Base-by-base conservation (phyloP, 768 basidiomycete species). In the Melanogaster broomeanus region DNA sequence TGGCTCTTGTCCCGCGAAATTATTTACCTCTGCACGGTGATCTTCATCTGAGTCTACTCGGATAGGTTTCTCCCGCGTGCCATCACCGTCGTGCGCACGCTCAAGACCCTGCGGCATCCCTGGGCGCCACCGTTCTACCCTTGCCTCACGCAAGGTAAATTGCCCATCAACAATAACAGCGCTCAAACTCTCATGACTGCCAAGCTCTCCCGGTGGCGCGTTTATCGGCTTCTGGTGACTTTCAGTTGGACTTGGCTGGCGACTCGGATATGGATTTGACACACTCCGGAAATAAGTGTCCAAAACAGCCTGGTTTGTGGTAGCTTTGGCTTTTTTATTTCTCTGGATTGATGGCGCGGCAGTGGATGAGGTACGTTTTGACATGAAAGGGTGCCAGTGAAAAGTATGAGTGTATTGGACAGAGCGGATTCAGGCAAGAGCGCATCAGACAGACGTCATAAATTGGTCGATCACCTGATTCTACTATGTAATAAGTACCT, bases 81-180 rank as follows among this genome's bases (percentile, higher is more conserved):
- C 52, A 71, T 72, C 68, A 53, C 64, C 22, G 10, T 42, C 22
- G 22, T 22, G 13, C 11, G 22, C n/a, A 15, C 35, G n/a, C 45
- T 55, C 49, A n/a, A n/a, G n/a, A 30, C 39, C 30, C 31, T 31
- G 41, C 0, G 21, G 27, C n/a, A 39, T 48, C 21, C 25, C 41
- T 25, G 41, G 41, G 41, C 22, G 15, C 22, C 25, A 28, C 6
- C 12, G 3, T 35, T 41, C 39, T 10, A 21, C 39, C 39, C 39
- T 24, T 15, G 41, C 6, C 16, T 16, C 15, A 11, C 25, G 41
- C 41, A 27, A 42, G 9, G 57, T 30, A 49, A 22, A 38, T 18
- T 51, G 21, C 28, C 39, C 31, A 25, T 56, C 49, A 42, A 22
- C 25, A 24, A 42, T 19, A 25, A 22, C 41, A 24, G 10, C 41